Evolutionary conservation across 2,329 filamentous ascomycete genomes (phyloP).

Genomic region (Trichophyton mentagrophytes): DNA sequence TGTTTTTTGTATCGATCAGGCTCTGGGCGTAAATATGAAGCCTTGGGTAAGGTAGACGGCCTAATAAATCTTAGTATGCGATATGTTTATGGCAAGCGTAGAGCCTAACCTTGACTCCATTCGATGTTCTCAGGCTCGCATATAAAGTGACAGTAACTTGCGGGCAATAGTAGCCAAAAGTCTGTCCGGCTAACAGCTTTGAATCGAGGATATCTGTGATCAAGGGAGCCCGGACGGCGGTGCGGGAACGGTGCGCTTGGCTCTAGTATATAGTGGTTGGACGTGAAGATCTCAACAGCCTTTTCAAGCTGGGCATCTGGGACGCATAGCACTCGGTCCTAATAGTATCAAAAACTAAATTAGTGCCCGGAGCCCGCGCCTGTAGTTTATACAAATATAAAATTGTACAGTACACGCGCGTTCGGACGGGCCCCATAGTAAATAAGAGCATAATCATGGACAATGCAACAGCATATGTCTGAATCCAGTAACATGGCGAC

Average conservation of each 20-base stretch:
- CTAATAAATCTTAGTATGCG: slow-evolving; percentile 12
- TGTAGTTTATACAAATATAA: not conserved
- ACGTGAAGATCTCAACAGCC: not conserved
- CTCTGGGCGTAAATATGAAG: slow-evolving; percentile 15
- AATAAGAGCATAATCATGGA: slow-evolving; percentile 10
- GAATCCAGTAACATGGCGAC: not conserved
- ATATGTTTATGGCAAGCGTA: not conserved
- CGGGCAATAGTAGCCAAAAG: slow-evolving; percentile 13
- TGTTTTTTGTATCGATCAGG: slow-evolving; percentile 14
- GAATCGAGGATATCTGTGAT: not conserved
- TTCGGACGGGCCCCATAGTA: slow-evolving; percentile 11
- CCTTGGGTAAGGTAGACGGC: slow-evolving; percentile 14
- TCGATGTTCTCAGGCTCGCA: slow-evolving; percentile 12
- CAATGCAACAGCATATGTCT: slow-evolving; percentile 10
- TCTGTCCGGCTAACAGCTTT: slow-evolving; percentile 7
- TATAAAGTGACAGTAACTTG: slow-evolving; percentile 11
- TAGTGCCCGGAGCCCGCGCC: not conserved
- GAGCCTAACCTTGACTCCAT: slow-evolving; percentile 11
- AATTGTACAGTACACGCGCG: slow-evolving; percentile 7
- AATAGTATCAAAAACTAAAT: not conserved
- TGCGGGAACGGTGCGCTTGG: not conserved
- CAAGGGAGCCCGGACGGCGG: not conserved
- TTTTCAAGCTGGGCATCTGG: not conserved
- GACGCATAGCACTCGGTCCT: not conserved
- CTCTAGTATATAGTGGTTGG: not conserved